A percentile compares a stretch with the other conserved stretches of the same genome.
Evolutionary conservation across 192 early-diverging fungal genomes (phyloP).

Genomic region (Lobosporangium transversale): DNA sequence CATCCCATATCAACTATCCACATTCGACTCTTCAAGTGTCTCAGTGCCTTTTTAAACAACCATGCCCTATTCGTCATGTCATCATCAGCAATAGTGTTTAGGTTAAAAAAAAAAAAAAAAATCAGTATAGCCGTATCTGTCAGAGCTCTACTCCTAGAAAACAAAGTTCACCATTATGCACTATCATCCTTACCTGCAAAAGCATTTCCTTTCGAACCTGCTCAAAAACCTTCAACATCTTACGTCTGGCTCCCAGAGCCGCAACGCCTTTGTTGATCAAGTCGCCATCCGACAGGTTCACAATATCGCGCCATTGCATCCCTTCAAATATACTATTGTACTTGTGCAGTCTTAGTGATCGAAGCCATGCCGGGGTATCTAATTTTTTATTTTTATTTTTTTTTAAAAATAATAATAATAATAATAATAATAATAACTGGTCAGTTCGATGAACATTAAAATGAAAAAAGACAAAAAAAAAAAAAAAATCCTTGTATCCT

Average conservation of each 20-base stretch:
- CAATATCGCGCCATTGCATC: conserved; percentile 89
- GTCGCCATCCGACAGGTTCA: conserved; percentile 84
- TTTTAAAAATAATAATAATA: neutral
- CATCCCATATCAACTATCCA: no score
- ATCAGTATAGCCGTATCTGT: neutral
- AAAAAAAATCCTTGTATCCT: no score
- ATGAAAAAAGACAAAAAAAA: no score
- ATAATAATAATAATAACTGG: neutral
- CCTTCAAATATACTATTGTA: conserved; percentile 90
- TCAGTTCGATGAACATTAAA: no score
- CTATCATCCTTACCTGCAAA: conserved; percentile 42
- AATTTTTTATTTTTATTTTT: neutral
- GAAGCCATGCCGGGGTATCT: conserved; percentile 95
- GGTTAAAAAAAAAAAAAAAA: conserved; percentile 3
- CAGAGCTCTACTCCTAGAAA: neutral
- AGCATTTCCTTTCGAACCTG: conserved; percentile 63
- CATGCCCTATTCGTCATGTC: conserved; percentile 7
- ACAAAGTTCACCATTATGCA: no score
- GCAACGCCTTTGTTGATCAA: conserved; percentile 86
- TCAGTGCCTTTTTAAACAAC: conserved; percentile 5
- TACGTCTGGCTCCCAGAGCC: conserved; percentile 93
- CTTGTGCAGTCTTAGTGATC: conserved; percentile 94
- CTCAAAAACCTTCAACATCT: conserved; percentile 98
- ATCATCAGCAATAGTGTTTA: neutral
- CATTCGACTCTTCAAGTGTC: no score